phyloP scores from a whole-genome alignment of 2,329 filamentous ascomycete species.

The Bisporella sp. region DNA sequence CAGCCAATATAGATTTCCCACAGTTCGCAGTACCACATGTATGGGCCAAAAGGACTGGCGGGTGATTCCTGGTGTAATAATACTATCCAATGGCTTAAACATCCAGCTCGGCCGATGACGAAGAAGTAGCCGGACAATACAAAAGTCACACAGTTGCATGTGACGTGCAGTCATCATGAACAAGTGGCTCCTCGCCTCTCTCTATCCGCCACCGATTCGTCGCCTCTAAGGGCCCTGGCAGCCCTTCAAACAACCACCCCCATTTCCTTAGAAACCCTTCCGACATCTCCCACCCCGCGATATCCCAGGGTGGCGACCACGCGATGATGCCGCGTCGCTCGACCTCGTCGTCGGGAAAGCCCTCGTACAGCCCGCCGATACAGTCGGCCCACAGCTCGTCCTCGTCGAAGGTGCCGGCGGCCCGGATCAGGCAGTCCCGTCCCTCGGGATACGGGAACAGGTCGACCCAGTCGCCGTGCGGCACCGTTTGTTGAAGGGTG shows the following conservation, averaged over 20 bases:
- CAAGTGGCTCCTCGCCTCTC: slow-evolving; percentile 28
- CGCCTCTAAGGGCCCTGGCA: slow-evolving; percentile 25
- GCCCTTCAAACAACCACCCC: slow-evolving; percentile 27
- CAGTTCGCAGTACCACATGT: no score
- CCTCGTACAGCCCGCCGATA: slow-evolving; percentile 36
- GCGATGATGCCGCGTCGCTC: slow-evolving; percentile 33
- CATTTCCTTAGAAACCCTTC: slow-evolving; percentile 34
- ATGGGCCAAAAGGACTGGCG: no score
- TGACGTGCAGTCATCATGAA: background rate
- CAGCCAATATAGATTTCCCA: no score
- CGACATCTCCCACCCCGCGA: slow-evolving; percentile 34
- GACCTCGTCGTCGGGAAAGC: slow-evolving; percentile 31
- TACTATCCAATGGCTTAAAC: no score
- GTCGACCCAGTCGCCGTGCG: slow-evolving; percentile 37
- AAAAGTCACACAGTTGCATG: no score
- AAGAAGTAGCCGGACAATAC: no score
- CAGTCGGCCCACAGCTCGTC: slow-evolving; percentile 37
- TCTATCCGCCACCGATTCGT: slow-evolving; percentile 31
- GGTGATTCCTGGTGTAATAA: no score
- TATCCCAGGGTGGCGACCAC: slow-evolving; percentile 36
- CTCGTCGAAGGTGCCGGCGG: slow-evolving; percentile 32
- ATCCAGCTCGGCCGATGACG: no score
- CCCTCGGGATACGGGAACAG: slow-evolving; percentile 31
- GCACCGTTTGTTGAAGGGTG: slow-evolving; percentile 30
- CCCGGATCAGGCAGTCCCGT: slow-evolving; percentile 34